Evolutionary conservation across 768 basidiomycete genomes (phyloP).

Genomic region (Leccinum rimulosum): DNA sequence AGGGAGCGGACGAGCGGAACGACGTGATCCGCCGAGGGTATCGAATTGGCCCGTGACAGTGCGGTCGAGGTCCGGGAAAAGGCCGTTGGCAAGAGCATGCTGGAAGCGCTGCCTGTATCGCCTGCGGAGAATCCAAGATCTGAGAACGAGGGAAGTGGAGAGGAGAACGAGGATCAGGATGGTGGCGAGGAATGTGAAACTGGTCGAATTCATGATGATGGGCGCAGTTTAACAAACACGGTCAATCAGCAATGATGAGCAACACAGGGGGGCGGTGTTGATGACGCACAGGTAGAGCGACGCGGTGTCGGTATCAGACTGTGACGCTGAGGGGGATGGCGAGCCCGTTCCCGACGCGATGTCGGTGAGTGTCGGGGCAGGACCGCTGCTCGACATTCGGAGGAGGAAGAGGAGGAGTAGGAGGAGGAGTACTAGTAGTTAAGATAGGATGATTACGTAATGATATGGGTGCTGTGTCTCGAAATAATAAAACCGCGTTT

Average conservation of each 20-base stretch:
- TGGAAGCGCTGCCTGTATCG: constrained; percentile 54
- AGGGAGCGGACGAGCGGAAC: constrained; percentile 4
- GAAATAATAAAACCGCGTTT: constrained; percentile 6
- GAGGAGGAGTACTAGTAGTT: not conserved
- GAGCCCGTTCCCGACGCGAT: not conserved
- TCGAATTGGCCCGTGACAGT: not conserved
- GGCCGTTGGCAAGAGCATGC: constrained; percentile 50
- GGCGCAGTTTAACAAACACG: not conserved
- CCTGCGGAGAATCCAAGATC: constrained; percentile 59
- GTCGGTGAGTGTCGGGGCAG: not conserved
- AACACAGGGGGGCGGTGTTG: not conserved
- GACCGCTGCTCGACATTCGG: constrained; percentile 14
- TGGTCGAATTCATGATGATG: constrained; percentile 29
- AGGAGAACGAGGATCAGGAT: constrained; percentile 65
- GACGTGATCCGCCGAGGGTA: not conserved
- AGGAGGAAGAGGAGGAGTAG: not conserved
- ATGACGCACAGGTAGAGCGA: constrained; percentile 28
- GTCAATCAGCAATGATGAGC: constrained; percentile 10
- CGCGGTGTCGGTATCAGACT: constrained; percentile 14
- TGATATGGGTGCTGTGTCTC: constrained; percentile 21
- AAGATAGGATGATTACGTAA: constrained; percentile 20
- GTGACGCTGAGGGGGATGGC: not conserved
- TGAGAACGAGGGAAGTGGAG: constrained; percentile 60
- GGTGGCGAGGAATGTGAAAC: constrained; percentile 72
- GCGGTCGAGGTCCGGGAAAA: constrained; percentile 32